Evolutionary conservation across 2,329 filamentous ascomycete species (phyloP), one percentile per base, ranked within the genome.

Genomic region (Didymella arachidicola): DNA sequence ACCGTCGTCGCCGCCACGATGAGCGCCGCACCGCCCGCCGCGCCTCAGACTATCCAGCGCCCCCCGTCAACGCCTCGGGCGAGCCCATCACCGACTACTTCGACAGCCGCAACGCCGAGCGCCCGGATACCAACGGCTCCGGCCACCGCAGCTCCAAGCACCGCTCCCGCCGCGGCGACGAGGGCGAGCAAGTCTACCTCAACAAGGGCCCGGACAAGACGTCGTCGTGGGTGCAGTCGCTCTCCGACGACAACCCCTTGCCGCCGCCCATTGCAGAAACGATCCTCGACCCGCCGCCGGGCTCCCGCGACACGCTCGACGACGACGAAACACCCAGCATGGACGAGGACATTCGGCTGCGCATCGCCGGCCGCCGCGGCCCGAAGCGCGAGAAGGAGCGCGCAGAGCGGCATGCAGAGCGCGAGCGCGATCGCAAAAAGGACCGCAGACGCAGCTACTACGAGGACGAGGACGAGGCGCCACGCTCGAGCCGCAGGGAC

Each of bases 171-270:
- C 66, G 66, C 43, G 53, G 63, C 6, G 61, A 60, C 27, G 72
- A 75, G 34, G 72, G 74, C 53, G 70, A 74, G 43, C 58, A 58
- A 8, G 72, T 76, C 12, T 77, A 77, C 64, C 65, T 74, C 10
- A 59, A 72, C 59, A 72, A 71, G 41, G 75, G 76, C 50, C 75
- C 78, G 48, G 80, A 83, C 71, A 83, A 83, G 71, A 83, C 81
- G 5, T 77, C 77, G 1, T 81, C 78, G 0, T 83, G 81, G 81
- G 80, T 83, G 8, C 72, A 82, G 57, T 78, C 73, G 1, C 66
- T 83, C 49, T 78, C 75, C 50, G 76, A 78, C 45, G 78, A 80
- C 30, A 80, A 80, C 19, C 80, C 81, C 3, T 77, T 79, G 5
- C 80, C 80, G 3, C 77, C 79, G 2, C 80, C 80, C 47, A 71